phyloP scores from a whole-genome alignment of 75 land plant genomes.

The Pseudotsuga menziesii region DNA sequence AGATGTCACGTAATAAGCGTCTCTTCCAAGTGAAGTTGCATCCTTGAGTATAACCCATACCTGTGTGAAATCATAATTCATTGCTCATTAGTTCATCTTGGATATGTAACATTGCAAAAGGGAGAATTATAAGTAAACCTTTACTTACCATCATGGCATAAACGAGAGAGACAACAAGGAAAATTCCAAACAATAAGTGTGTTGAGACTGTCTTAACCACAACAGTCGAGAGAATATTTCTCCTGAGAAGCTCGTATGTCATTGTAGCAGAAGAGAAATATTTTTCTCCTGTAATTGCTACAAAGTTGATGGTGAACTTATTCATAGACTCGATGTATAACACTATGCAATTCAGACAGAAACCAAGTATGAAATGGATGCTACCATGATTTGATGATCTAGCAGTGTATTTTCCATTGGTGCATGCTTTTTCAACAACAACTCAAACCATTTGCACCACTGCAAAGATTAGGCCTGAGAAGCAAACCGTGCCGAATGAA shows the following conservation, averaged over 20 bases:
- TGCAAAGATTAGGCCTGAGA: too few species aligned
- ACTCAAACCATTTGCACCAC: too few species aligned
- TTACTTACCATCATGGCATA: conserved; percentile 38
- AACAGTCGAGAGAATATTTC: conserved; percentile 36
- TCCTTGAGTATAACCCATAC: conserved; percentile 20
- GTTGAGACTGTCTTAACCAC: conserved; percentile 45
- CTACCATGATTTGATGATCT: too few species aligned
- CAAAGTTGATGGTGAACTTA: too few species aligned
- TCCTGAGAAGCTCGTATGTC: conserved; percentile 39
- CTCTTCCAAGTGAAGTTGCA: conserved; percentile 6
- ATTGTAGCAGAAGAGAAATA: conserved; percentile 36
- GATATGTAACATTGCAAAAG: not conserved
- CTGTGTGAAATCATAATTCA: conserved; percentile 11
- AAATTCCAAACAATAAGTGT: conserved; percentile 24
- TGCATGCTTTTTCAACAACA: too few species aligned
- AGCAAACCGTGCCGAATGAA: too few species aligned
- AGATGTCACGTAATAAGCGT: conserved; percentile 14
- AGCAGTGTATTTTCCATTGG: too few species aligned
- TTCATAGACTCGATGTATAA: too few species aligned
- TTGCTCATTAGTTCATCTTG: too few species aligned
- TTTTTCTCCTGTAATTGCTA: too few species aligned
- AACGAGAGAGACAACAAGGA: conserved; percentile 25
- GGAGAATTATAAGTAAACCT: not conserved
- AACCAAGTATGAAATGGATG: too few species aligned
- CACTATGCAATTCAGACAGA: too few species aligned